phyloP scores from a whole-genome alignment of 2,329 filamentous ascomycete genomes.

The Delphinella strobiligena region DNA sequence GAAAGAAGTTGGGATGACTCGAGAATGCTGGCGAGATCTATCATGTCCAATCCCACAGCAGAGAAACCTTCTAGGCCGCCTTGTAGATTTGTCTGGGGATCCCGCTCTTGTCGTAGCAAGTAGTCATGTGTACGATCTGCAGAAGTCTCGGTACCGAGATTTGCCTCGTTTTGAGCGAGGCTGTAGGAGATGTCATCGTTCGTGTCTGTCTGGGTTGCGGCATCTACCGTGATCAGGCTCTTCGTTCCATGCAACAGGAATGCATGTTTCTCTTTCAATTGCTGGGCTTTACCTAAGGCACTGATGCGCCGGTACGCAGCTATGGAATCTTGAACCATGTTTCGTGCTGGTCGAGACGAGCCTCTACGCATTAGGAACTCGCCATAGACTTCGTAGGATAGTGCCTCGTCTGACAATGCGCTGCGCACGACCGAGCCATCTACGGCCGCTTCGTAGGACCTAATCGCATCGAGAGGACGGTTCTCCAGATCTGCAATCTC shows the following conservation, averaged over 20 bases:
- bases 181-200: slow-evolving; percentile 28
- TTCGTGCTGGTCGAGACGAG: slow-evolving; percentile 55
- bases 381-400: slow-evolving; percentile 62
- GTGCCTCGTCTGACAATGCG: slow-evolving; percentile 59
- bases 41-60: slow-evolving; percentile 60
- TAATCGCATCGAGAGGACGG: slow-evolving; percentile 42
- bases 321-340: slow-evolving; percentile 56
- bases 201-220: slow-evolving; percentile 53
- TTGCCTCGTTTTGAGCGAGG: slow-evolving; percentile 32
- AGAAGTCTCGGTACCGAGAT: slow-evolving; percentile 25
- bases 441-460: slow-evolving; percentile 56
- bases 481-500: slow-evolving; percentile 47
- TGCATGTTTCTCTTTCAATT: slow-evolving; percentile 56
- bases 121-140: slow-evolving; percentile 37
- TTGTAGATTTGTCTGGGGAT: slow-evolving; percentile 28
- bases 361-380: slow-evolving; percentile 55
- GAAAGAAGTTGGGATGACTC: slow-evolving; percentile 71
- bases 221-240: slow-evolving; percentile 49
- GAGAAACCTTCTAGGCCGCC: slow-evolving; percentile 40
- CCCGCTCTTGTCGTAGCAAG: slow-evolving; percentile 27
- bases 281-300: slow-evolving; percentile 55
- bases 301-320: slow-evolving; percentile 57
- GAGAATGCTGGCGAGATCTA: slow-evolving; percentile 67
- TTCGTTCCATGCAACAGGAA: slow-evolving; percentile 53
- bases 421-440: slow-evolving; percentile 58